Conservation (phyloP, 768 basidiomycete genomes). For the Trametopsis cervina region DNA sequence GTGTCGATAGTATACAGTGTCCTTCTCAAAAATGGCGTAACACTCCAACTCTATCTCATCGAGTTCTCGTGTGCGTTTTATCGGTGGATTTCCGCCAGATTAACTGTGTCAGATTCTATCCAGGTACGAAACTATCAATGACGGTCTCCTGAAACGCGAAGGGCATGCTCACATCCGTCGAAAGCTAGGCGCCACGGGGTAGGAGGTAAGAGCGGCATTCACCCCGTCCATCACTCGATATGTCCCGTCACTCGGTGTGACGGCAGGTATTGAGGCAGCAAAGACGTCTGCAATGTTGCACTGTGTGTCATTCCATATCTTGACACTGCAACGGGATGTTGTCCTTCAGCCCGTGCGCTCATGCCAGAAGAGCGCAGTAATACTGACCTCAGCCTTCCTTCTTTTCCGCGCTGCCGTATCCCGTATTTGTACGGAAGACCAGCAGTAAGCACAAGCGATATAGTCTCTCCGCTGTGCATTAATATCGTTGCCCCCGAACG, state of each 20-base stretch:
- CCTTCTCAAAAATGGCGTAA: neutral
- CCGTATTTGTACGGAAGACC: conserved; percentile 42
- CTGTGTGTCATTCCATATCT: conserved; percentile 37
- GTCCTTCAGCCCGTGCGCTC: neutral
- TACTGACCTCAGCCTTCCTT: conserved; percentile 41
- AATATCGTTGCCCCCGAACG: conserved; percentile 29
- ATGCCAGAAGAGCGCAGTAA: neutral
- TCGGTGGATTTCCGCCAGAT: neutral
- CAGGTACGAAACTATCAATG: neutral
- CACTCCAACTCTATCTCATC: neutral
- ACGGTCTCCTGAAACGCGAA: neutral
- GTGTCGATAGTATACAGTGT: neutral
- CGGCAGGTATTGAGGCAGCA: conserved; percentile 1
- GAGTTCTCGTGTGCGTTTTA: neutral
- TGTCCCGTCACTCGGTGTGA: neutral
- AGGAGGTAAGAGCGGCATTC: conserved; percentile 2
- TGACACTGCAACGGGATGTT: conserved; percentile 26
- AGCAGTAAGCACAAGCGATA: conserved; percentile 42
- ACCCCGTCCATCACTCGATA: conserved; percentile 14
- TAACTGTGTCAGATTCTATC: neutral
- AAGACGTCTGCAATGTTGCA: conserved; percentile 27
- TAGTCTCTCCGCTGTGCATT: conserved; percentile 33
- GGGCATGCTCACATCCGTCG: conserved; percentile 2
- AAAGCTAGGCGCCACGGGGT: neutral
- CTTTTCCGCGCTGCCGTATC: conserved; percentile 31